Conservation (phyloP, 2,329 filamentous ascomycete genomes). For the Cordyceps javanica region DNA sequence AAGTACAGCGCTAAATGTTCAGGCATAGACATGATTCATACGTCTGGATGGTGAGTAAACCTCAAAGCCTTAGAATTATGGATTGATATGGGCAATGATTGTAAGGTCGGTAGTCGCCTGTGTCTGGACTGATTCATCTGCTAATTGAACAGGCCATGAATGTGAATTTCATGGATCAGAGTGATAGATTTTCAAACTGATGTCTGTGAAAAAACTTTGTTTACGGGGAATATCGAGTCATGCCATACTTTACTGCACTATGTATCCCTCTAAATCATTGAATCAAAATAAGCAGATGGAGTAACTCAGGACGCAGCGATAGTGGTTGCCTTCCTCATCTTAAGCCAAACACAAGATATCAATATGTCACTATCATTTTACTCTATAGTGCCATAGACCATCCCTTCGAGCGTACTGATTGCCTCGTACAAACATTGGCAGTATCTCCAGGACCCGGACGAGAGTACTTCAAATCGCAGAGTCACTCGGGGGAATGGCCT, state of each 20-base stretch:
- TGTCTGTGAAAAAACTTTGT: conserved; percentile 67
- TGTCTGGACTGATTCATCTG: neutral
- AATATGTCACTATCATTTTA: conserved; percentile 46
- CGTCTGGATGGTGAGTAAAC: conserved; percentile 72
- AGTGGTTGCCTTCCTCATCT: conserved; percentile 63
- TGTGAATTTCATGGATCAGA: conserved; percentile 68
- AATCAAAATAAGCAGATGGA: conserved; percentile 70
- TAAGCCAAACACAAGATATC: conserved; percentile 55
- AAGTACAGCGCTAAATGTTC: conserved; percentile 82
- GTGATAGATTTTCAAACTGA: conserved; percentile 74
- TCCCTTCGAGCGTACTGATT: conserved; percentile 70
- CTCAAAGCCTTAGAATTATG: conserved; percentile 67
- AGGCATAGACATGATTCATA: conserved; percentile 80
- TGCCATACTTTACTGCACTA: conserved; percentile 70
- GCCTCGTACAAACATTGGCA: conserved; percentile 72
- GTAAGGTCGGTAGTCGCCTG: conserved; percentile 46
- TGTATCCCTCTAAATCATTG: conserved; percentile 70
- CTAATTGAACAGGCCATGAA: conserved; percentile 56
- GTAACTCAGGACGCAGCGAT: conserved; percentile 69
- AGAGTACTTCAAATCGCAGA: conserved; percentile 59
- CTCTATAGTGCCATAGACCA: conserved; percentile 75
- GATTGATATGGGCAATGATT: conserved; percentile 77
- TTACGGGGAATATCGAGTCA: conserved; percentile 66
- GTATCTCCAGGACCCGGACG: conserved; percentile 67
- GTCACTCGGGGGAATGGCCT: conserved; percentile 62